Conservation (phyloP, 257 asterid species). For the Solanum habrochaites region DNA sequence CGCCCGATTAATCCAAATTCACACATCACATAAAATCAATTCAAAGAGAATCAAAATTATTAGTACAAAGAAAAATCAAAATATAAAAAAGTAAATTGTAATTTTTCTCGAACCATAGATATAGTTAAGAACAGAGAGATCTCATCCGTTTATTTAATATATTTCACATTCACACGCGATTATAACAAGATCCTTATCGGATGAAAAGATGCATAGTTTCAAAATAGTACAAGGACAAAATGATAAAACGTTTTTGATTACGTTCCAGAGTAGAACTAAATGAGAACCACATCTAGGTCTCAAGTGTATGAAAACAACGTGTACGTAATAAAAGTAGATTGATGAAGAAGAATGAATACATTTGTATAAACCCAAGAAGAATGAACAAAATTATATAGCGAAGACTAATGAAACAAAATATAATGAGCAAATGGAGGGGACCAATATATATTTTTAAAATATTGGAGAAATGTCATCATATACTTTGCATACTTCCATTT, state of each 20-base stretch:
- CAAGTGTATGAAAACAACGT: neutral
- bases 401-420: conserved; percentile 1
- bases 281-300: neutral
- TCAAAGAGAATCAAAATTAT: neutral
- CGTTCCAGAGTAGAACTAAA: conserved; percentile 7
- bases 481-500: neutral
- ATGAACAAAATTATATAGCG: conserved; percentile 16
- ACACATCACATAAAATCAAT: neutral
- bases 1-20: neutral
- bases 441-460: neutral
- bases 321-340: neutral
- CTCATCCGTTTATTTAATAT: neutral
- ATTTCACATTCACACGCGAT: neutral
- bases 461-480: neutral
- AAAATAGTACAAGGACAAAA: neutral
- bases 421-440: neutral
- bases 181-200: neutral
- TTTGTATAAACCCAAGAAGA: conserved; percentile 22
- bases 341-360: neutral
- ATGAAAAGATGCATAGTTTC: neutral
- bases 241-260: neutral
- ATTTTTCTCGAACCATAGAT: neutral
- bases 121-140: neutral
- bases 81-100: neutral
- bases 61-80: neutral